Evolutionary conservation across 495 filamentous ascomycete genomes (phyloP).

Genomic region (Filosporella fistucella): DNA sequence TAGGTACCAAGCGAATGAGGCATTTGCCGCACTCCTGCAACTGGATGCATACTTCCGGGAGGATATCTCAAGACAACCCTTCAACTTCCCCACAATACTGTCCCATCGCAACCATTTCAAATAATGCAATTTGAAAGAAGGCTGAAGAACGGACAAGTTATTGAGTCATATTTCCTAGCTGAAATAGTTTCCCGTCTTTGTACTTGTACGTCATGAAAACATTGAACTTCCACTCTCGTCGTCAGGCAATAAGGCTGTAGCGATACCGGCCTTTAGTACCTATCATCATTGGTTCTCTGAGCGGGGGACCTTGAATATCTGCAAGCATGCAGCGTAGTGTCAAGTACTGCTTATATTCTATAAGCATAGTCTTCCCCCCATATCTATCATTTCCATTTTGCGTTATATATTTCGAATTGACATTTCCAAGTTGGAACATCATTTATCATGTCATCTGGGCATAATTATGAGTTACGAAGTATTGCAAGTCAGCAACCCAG

Average conservation of each 20-base stretch:
- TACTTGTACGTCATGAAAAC: not conserved
- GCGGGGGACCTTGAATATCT: not conserved
- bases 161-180: no score
- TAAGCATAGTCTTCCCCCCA: not conserved
- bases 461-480: not conserved
- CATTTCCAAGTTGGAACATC: not conserved
- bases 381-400: not conserved
- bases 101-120: no score
- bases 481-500: not conserved
- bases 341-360: no score
- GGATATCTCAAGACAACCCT: no score
- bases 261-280: conserved; percentile 11
- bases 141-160: no score
- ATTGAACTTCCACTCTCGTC: conserved; percentile 3
- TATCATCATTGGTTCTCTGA: conserved; percentile 3
- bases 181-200: no score
- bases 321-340: no score
- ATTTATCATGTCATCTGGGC: not conserved
- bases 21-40: no score
- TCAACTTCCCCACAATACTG: no score
- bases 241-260: conserved; percentile 5
- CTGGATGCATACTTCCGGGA: no score
- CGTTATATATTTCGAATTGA: not conserved
- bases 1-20: no score
- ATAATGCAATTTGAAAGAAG: no score